phyloP scores from a whole-genome alignment of 495 filamentous ascomycete species.

The Penicillium chermesinum region DNA sequence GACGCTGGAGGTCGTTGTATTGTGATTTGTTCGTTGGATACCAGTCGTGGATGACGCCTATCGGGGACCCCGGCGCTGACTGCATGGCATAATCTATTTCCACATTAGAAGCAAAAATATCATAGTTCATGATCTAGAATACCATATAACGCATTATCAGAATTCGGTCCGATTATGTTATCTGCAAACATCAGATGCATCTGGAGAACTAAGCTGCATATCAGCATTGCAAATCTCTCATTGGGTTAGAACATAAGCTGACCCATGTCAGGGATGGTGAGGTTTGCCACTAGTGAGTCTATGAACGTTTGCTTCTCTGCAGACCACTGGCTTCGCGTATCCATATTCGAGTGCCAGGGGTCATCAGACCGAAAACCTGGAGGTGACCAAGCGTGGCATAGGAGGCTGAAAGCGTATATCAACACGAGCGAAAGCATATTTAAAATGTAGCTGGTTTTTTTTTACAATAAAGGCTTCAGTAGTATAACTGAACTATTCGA shows the following conservation, averaged over 20 bases:
- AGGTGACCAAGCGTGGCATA: no score
- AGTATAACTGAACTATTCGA: no score
- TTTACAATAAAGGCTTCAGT: no score
- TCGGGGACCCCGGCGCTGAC: slow-evolving; percentile 3
- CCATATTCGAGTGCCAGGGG: no score
- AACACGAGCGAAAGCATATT: no score
- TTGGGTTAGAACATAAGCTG: not conserved
- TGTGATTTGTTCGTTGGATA: slow-evolving; percentile 10
- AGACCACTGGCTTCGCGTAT: no score
- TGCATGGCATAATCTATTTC: slow-evolving; percentile 7
- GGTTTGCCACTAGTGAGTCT: slow-evolving; percentile 3
- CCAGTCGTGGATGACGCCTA: slow-evolving; percentile 11
- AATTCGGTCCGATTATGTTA: slow-evolving; percentile 34
- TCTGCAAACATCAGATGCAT: slow-evolving; percentile 42
- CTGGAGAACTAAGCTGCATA: slow-evolving; percentile 23
- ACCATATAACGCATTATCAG: slow-evolving; percentile 39
- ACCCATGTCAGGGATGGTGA: slow-evolving; percentile 10
- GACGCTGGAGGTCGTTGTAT: slow-evolving; percentile 6
- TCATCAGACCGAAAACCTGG: no score
- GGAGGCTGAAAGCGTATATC: no score
- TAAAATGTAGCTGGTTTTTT: no score
- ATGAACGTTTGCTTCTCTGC: no score
- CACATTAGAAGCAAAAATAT: no score
- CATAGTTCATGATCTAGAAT: slow-evolving; percentile 12
- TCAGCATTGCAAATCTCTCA: not conserved